These are phyloP conservation scores for Mycena olivaceomarginata DNA, from an alignment of 768 basidiomycete genomes.

Conservation along the genomic window DNA sequence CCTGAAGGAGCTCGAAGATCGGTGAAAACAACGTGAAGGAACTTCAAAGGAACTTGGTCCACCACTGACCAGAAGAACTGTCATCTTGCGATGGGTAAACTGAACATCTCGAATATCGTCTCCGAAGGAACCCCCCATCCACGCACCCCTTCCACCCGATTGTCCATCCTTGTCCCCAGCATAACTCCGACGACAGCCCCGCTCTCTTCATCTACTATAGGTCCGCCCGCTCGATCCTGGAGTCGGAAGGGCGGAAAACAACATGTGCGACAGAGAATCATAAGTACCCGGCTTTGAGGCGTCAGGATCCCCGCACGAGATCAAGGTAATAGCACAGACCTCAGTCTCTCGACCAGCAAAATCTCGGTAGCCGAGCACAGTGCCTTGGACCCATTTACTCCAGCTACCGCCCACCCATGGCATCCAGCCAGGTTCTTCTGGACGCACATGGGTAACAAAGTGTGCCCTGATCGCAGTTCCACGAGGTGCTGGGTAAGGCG, in stretches of 20 bases:
- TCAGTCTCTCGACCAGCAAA: constrained; percentile 74
- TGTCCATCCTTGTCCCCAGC: constrained; percentile 77
- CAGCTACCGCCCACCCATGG: constrained; percentile 74
- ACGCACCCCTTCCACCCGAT: constrained; percentile 68
- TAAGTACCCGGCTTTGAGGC: constrained; percentile 78
- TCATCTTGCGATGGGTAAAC: constrained; percentile 57
- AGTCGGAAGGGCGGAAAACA: constrained; percentile 73
- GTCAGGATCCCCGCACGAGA: constrained; percentile 1
- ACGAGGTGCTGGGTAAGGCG: constrained; percentile 74
- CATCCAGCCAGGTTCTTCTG: constrained; percentile 62
- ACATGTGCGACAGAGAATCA: constrained; percentile 75
- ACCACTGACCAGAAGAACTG: neutral
- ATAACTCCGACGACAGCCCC: constrained; percentile 82
- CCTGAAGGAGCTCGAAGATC: too few species aligned
- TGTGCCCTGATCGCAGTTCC: constrained; percentile 71
- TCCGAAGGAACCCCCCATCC: constrained; percentile 82
- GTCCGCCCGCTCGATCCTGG: constrained; percentile 84
- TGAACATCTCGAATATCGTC: constrained; percentile 80
- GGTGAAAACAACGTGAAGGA: too few species aligned
- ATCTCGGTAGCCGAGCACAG: constrained; percentile 75
- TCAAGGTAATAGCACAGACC: constrained; percentile 55
- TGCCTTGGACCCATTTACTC: constrained; percentile 72
- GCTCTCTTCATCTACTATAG: constrained; percentile 75
- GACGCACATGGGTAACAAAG: constrained; percentile 68
- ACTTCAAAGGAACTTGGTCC: too few species aligned